Evolutionary conservation across 2,329 filamentous ascomycete species (phyloP).

Genomic region (Emmonsiellopsis sp.): DNA sequence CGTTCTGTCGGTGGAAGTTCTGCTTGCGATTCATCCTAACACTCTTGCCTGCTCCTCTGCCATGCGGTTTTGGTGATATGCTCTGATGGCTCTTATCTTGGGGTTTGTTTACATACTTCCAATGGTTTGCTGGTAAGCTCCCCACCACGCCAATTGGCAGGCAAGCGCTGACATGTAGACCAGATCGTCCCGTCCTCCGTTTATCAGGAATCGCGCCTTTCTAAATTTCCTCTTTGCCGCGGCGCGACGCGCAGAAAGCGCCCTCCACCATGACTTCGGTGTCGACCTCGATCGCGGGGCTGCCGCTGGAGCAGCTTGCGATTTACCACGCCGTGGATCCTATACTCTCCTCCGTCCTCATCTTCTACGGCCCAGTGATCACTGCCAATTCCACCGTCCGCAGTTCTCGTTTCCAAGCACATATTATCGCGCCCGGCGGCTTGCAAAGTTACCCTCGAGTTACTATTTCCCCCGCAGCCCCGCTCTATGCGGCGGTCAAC

Average conservation of each 20-base stretch:
- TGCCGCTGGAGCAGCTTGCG: conserved; percentile 71
- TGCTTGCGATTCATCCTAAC: background rate
- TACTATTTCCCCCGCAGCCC: conserved; percentile 85
- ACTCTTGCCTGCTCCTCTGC: background rate
- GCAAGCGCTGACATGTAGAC: background rate
- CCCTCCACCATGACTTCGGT: conserved; percentile 68
- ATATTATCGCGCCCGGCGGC: conserved; percentile 82
- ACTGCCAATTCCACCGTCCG: conserved; percentile 79
- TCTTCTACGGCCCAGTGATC: conserved; percentile 88
- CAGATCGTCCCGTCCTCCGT: background rate
- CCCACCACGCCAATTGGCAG: background rate
- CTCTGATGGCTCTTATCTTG: background rate
- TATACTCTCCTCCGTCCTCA: conserved; percentile 66
- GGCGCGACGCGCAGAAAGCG: background rate
- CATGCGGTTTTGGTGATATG: background rate
- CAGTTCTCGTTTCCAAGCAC: conserved; percentile 88
- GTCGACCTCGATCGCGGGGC: conserved; percentile 62
- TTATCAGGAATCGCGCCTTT: background rate
- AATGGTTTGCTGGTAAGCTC: background rate
- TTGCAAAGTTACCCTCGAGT: conserved; percentile 84
- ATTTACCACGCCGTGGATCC: conserved; percentile 87
- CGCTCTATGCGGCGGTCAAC: conserved; percentile 82
- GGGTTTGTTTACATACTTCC: background rate
- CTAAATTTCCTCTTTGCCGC: background rate
- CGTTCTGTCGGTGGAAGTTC: background rate